Conservation (phyloP, 768 basidiomycete species). For the Lentinula sp. region DNA sequence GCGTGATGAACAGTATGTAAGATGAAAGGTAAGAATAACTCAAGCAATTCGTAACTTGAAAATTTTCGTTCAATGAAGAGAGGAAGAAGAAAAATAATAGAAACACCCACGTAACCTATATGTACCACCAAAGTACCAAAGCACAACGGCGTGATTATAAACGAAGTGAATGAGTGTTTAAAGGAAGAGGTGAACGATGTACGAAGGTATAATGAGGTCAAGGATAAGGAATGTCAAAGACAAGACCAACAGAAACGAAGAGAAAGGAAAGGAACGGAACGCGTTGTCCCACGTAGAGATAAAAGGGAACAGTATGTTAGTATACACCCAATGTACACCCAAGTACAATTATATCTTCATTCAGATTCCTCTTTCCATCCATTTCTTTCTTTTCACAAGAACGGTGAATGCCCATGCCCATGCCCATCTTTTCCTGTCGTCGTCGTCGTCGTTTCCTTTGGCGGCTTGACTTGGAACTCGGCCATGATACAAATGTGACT, state of each 20-base stretch:
- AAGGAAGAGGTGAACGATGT: too few relatives aligned
- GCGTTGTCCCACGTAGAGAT: background rate
- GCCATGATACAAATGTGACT: conserved; percentile 70
- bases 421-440: conserved; percentile 12
- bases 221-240: too few relatives aligned
- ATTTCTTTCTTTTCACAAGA: background rate
- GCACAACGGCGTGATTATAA: background rate
- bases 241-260: background rate
- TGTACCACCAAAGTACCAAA: background rate
- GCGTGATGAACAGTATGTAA: too few relatives aligned
- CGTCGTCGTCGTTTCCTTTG: conserved; percentile 31
- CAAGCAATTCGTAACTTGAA: too few relatives aligned
- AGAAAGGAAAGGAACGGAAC: background rate
- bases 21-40: too few relatives aligned
- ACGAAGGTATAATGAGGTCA: too few relatives aligned
- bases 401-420: background rate
- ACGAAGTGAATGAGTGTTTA: background rate
- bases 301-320: background rate
- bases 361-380: background rate
- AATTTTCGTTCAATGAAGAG: background rate
- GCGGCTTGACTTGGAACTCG: conserved; percentile 79
- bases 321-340: background rate
- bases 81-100: background rate
- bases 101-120: background rate
- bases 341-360: background rate